phyloP scores from a whole-genome alignment of 495 filamentous ascomycete species.

The Daldinia vernicosa region DNA sequence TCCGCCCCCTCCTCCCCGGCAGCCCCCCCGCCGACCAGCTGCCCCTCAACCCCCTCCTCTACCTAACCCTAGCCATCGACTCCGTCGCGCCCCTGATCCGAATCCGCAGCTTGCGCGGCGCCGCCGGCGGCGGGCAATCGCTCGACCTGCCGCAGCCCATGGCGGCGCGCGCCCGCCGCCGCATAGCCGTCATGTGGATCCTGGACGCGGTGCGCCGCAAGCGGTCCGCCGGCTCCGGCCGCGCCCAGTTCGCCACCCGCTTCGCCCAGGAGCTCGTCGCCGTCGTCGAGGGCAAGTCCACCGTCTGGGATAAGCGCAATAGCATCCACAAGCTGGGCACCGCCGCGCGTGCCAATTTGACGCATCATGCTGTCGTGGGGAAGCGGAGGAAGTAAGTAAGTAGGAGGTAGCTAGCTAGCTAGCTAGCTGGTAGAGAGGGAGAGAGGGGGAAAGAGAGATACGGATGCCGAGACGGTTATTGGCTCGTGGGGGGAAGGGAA shows the following conservation, averaged over 20 bases:
- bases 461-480: not conserved
- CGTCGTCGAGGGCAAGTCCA: constrained; percentile 85
- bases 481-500: not conserved
- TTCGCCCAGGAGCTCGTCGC: constrained; percentile 88
- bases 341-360: constrained; percentile 75
- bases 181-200: constrained; percentile 86
- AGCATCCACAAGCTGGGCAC: constrained; percentile 78
- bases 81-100: constrained; percentile 91
- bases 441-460: too few species aligned
- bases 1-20: constrained; percentile 74
- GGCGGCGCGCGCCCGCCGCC: constrained; percentile 73
- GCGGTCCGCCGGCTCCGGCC: constrained; percentile 68
- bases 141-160: constrained; percentile 86
- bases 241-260: constrained; percentile 72
- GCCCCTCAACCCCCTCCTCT: constrained; percentile 77
- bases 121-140: constrained; percentile 84
- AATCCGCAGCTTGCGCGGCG: constrained; percentile 75
- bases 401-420: not conserved
- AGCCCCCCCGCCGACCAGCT: constrained; percentile 76
- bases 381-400: constrained; percentile 11
- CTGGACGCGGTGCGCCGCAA: constrained; percentile 79
- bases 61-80: constrained; percentile 90
- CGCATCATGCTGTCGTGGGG: constrained; percentile 27
- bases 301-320: constrained; percentile 81
- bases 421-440: too few species aligned